These are phyloP conservation scores for Sordariomycetes sp. DNA, from an alignment of 2,329 filamentous ascomycete genomes.

Conservation along the genomic window DNA sequence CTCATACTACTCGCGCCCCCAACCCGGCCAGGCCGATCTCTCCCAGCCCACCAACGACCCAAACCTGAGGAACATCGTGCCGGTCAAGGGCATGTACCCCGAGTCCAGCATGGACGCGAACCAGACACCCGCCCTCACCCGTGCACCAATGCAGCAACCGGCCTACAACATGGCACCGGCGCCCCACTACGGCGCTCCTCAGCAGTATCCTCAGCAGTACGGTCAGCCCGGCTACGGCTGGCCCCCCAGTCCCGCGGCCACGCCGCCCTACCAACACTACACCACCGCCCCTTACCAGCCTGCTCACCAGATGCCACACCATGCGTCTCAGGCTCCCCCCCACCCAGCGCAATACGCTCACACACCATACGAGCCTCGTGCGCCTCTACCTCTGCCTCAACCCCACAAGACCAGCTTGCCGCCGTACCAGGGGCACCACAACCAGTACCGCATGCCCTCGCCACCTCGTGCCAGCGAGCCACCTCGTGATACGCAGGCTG, in stretches of 20 bases:
- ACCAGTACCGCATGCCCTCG: constrained; percentile 20
- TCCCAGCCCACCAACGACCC: constrained; percentile 77
- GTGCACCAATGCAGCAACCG: constrained; percentile 54
- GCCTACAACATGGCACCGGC: constrained; percentile 27
- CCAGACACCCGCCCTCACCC: constrained; percentile 71
- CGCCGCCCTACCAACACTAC: constrained; percentile 43
- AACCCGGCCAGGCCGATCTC: constrained; percentile 62
- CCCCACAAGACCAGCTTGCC: constrained; percentile 19
- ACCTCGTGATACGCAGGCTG: constrained; percentile 32
- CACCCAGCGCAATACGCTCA: constrained; percentile 20
- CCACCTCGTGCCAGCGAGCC: constrained; percentile 27
- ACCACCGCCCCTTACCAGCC: constrained; percentile 23
- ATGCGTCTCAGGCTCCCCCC: constrained; percentile 14
- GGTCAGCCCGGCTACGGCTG: constrained; percentile 37
- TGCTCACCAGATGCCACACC: constrained; percentile 11
- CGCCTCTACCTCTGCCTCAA: constrained; percentile 24
- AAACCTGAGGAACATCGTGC: constrained; percentile 69
- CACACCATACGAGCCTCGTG: constrained; percentile 6
- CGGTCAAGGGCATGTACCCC: constrained; percentile 91
- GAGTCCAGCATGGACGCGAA: constrained; percentile 86
- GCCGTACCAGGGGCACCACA: constrained; percentile 21
- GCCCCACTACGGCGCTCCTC: constrained; percentile 15
- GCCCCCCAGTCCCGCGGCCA: constrained; percentile 47
- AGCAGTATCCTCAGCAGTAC: constrained; percentile 28
- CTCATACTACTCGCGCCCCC: constrained; percentile 85